These are phyloP conservation scores for Stagonosporopsis chrysanthemi DNA, from an alignment of 2,329 filamentous ascomycete genomes.

Conservation along the genomic window DNA sequence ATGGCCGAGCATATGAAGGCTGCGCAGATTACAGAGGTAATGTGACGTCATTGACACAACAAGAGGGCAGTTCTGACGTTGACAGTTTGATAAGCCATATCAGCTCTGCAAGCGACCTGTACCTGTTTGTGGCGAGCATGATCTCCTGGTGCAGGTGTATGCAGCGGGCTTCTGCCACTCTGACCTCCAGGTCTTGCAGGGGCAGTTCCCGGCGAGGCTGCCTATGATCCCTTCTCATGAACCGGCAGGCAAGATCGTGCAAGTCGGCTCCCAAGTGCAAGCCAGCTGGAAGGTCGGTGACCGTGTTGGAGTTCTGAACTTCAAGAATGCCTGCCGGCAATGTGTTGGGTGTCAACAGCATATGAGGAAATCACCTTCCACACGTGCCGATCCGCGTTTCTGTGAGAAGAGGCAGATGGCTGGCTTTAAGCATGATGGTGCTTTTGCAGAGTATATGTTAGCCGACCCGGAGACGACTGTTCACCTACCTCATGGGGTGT, in stretches of 20 bases:
- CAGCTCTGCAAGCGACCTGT: slow-evolving; percentile 23
- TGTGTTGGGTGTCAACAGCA: slow-evolving; percentile 33
- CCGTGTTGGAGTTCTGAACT: slow-evolving; percentile 40
- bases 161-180: slow-evolving; percentile 42
- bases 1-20: slow-evolving; percentile 28
- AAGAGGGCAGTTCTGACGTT: not conserved
- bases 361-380: slow-evolving; percentile 13
- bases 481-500: slow-evolving; percentile 29
- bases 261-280: slow-evolving; percentile 34
- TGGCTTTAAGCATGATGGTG: slow-evolving; percentile 43
- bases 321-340: slow-evolving; percentile 35
- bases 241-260: slow-evolving; percentile 41
- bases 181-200: slow-evolving; percentile 37
- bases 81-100: slow-evolving; percentile 29
- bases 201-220: slow-evolving; percentile 30
- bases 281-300: slow-evolving; percentile 40
- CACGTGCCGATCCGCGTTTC: slow-evolving; percentile 37
- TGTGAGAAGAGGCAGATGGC: slow-evolving; percentile 38
- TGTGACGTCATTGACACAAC: slow-evolving; percentile 17
- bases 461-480: slow-evolving; percentile 41
- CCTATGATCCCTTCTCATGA: slow-evolving; percentile 47
- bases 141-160: slow-evolving; percentile 32
- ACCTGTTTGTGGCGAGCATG: slow-evolving; percentile 29
- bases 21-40: slow-evolving; percentile 29
- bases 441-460: slow-evolving; percentile 44